These are phyloP conservation scores for Metarhizium guizhouense DNA, from an alignment of 2,329 filamentous ascomycete genomes.

Conservation along the genomic window DNA sequence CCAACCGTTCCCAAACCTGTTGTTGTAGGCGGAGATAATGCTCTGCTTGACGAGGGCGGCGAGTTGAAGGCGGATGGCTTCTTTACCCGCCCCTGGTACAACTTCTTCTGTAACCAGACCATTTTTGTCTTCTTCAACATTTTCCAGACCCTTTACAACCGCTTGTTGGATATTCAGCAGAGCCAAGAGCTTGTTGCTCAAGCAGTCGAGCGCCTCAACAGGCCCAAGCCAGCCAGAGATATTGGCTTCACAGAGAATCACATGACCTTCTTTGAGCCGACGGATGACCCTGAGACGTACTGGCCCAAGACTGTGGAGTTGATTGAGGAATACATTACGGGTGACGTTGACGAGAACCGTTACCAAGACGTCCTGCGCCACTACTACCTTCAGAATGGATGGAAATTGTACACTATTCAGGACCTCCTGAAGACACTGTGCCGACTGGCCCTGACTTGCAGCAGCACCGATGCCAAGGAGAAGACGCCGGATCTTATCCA, in stretches of 20 bases:
- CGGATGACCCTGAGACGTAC: slow-evolving; percentile 56
- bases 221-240: slow-evolving; percentile 71
- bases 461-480: slow-evolving; percentile 80
- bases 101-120: slow-evolving; percentile 83
- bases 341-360: slow-evolving; percentile 70
- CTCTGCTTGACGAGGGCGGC: slow-evolving; percentile 46
- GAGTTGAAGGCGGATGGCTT: slow-evolving; percentile 69
- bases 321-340: slow-evolving; percentile 77
- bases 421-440: slow-evolving; percentile 77
- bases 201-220: slow-evolving; percentile 64
- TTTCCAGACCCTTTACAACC: slow-evolving; percentile 82
- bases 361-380: slow-evolving; percentile 88
- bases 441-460: slow-evolving; percentile 73
- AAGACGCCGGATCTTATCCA: slow-evolving; percentile 87
- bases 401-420: slow-evolving; percentile 88
- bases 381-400: slow-evolving; percentile 84
- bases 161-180: slow-evolving; percentile 75
- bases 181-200: slow-evolving; percentile 64
- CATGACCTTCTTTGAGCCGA: slow-evolving; percentile 65
- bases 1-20: slow-evolving; percentile 49
- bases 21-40: slow-evolving; percentile 43
- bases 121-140: slow-evolving; percentile 94
- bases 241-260: slow-evolving; percentile 76
- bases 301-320: slow-evolving; percentile 80
- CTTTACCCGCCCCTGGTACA: slow-evolving; percentile 73